phyloP scores from a whole-genome alignment of 2,329 filamentous ascomycete genomes.

The Dothideomycetes sp. region DNA sequence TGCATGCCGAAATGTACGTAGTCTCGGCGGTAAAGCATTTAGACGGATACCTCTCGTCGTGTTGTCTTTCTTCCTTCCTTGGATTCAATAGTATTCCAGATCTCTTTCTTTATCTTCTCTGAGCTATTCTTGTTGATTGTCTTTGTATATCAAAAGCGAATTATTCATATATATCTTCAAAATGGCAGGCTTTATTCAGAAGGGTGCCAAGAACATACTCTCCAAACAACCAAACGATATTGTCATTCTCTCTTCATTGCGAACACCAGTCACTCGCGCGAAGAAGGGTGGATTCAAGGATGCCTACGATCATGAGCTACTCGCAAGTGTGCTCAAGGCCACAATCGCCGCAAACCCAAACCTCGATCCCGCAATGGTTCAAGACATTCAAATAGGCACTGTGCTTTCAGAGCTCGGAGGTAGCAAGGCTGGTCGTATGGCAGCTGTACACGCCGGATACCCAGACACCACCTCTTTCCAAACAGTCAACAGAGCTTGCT shows the following conservation, averaged over 20 bases:
- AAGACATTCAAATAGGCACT: slow-evolving; percentile 79
- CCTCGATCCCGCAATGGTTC: slow-evolving; percentile 56
- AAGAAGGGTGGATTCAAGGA: slow-evolving; percentile 78
- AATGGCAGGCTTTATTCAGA: slow-evolving; percentile 11
- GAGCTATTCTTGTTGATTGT: not conserved
- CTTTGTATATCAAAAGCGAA: too few relatives aligned
- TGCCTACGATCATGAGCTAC: slow-evolving; percentile 82
- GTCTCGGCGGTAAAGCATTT: not conserved
- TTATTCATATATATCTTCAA: not conserved
- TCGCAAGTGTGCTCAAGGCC: slow-evolving; percentile 54
- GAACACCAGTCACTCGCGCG: slow-evolving; percentile 74
- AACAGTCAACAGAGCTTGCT: slow-evolving; percentile 83
- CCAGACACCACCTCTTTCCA: slow-evolving; percentile 63
- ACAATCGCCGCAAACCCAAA: slow-evolving; percentile 63
- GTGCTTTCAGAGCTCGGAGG: slow-evolving; percentile 87
- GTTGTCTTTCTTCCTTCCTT: not conserved
- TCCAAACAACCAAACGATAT: slow-evolving; percentile 70
- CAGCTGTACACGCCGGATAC: slow-evolving; percentile 72
- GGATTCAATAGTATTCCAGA: too few relatives aligned
- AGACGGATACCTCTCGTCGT: not conserved
- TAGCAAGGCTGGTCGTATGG: slow-evolving; percentile 83
- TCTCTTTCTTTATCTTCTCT: too few relatives aligned
- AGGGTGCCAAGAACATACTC: slow-evolving; percentile 63
- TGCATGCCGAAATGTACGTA: not conserved
- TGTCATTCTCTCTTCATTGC: slow-evolving; percentile 81